phyloP scores from a whole-genome alignment of 2,329 filamentous ascomycete species.

The Chrysoporthe austroafricana region DNA sequence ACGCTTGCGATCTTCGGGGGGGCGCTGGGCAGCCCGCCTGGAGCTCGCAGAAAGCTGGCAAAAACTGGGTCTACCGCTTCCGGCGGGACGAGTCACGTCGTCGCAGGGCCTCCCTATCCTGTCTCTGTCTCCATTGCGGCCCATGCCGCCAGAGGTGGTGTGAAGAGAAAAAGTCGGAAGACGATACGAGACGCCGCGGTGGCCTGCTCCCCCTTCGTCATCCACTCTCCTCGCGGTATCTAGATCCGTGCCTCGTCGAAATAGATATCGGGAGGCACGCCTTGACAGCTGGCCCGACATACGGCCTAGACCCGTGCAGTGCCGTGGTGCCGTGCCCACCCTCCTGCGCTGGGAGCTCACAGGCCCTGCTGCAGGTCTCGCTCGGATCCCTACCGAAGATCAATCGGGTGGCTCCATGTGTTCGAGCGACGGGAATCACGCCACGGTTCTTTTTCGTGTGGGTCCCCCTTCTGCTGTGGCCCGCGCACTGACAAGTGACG shows the following conservation, averaged over 20 bases:
- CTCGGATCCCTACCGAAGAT: constrained; percentile 27
- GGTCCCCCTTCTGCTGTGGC: neutral
- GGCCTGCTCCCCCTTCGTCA: constrained; percentile 9
- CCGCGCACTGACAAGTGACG: neutral
- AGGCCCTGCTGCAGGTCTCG: constrained; percentile 10
- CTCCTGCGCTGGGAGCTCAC: constrained; percentile 2
- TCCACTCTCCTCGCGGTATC: neutral
- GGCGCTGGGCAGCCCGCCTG: neutral
- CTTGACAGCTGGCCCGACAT: neutral
- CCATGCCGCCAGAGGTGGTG: constrained; percentile 11
- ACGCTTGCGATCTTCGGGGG: constrained; percentile 1
- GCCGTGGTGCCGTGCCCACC: neutral
- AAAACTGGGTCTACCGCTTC: constrained; percentile 5
- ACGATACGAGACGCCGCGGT: constrained; percentile 7
- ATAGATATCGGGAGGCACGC: neutral
- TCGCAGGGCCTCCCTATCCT: neutral
- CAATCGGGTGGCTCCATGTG: constrained; percentile 14
- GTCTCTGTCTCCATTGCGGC: neutral
- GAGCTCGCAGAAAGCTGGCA: neutral
- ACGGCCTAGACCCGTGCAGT: neutral
- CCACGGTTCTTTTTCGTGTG: constrained; percentile 17
- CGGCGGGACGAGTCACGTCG: constrained; percentile 1
- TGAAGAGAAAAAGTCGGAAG: constrained; percentile 24
- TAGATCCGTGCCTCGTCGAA: neutral
- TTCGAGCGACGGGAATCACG: constrained; percentile 19